Percentiles rank a stretch among this genome's conserved stretches.
These are phyloP conservation scores for Fraxinus paxiana DNA, from an alignment of 305 asterid genomes.

Conservation along the genomic window DNA sequence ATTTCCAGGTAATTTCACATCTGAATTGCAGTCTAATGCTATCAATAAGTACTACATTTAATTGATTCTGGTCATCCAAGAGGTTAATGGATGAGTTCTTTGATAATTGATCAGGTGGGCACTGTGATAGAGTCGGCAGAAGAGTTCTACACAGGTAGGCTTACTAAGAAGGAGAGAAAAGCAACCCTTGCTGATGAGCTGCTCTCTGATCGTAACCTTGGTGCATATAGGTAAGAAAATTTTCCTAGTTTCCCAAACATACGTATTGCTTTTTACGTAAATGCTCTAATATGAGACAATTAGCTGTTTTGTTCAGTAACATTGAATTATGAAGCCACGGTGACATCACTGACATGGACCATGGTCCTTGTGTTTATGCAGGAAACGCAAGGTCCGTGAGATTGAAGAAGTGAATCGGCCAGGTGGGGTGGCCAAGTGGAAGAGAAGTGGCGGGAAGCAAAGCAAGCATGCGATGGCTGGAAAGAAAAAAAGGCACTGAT, in stretches of 20 bases:
- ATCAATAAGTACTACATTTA: neutral
- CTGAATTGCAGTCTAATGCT: neutral
- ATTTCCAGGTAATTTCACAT: slow-evolving; percentile 59
- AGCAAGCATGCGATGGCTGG: slow-evolving; percentile 36
- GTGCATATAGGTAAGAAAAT: slow-evolving; percentile 43
- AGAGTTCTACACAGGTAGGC: slow-evolving; percentile 63
- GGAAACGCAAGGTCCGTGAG: slow-evolving; percentile 71
- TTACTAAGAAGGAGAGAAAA: slow-evolving; percentile 80
- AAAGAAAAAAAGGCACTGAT: slow-evolving; percentile 16
- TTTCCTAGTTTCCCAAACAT: neutral
- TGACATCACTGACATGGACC: neutral
- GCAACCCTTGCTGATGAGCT: slow-evolving; percentile 70
- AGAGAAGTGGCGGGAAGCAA: slow-evolving; percentile 28
- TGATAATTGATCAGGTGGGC: slow-evolving; percentile 52
- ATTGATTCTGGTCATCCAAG: neutral
- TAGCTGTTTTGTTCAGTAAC: neutral
- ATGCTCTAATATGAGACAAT: neutral
- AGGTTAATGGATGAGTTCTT: slow-evolving; percentile 1
- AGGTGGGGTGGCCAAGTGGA: slow-evolving; percentile 67
- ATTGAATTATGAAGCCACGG: slow-evolving; percentile 5
- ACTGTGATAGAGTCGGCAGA: slow-evolving; percentile 66
- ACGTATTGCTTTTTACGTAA: neutral
- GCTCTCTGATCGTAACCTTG: slow-evolving; percentile 51
- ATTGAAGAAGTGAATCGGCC: slow-evolving; percentile 65
- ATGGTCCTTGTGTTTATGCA: slow-evolving; percentile 18